These are phyloP conservation scores for Teratosphaeriaceae sp. DNA, from an alignment of 2,329 filamentous ascomycete genomes.

Conservation along the genomic window DNA sequence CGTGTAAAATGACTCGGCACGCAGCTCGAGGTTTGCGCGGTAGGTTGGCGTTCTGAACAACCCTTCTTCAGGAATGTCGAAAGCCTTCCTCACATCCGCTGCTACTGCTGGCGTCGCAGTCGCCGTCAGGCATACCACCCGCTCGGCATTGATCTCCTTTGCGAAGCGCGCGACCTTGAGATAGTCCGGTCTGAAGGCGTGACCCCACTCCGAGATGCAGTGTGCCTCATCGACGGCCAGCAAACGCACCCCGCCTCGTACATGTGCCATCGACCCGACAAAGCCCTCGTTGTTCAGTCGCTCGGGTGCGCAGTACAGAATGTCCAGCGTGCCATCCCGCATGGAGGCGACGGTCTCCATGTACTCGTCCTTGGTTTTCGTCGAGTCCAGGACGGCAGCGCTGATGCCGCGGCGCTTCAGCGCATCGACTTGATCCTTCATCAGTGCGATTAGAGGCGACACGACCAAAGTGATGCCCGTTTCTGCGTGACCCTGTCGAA, in stretches of 20 bases:
- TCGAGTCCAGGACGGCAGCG: constrained; percentile 75
- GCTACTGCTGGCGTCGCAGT: constrained; percentile 93
- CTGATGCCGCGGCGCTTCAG: constrained; percentile 67
- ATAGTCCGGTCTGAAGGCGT: constrained; percentile 96
- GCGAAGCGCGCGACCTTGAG: constrained; percentile 71
- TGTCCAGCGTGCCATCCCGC: constrained; percentile 70
- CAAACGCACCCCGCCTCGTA: constrained; percentile 50
- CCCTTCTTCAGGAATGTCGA: constrained; percentile 46
- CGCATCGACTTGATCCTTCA: constrained; percentile 94
- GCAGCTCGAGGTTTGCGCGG: constrained; percentile 69
- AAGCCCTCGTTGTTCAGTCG: constrained; percentile 52
- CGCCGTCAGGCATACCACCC: constrained; percentile 89
- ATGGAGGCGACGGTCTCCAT: constrained; percentile 56
- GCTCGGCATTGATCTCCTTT: constrained; percentile 65
- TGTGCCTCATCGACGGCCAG: constrained; percentile 95
- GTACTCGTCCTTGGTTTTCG: constrained; percentile 58
- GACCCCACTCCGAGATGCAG: constrained; percentile 98
- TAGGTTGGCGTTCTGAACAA: constrained; percentile 75
- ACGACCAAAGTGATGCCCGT: constrained; percentile 86
- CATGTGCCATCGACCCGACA: constrained; percentile 13
- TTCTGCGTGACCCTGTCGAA: constrained; percentile 58
- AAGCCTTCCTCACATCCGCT: constrained; percentile 76
- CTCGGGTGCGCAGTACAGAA: constrained; percentile 93
- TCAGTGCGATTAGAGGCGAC: constrained; percentile 85
- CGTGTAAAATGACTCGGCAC: constrained; percentile 39